phyloP scores from a whole-genome alignment of 2,329 filamentous ascomycete species.

The Nemania abortiva region DNA sequence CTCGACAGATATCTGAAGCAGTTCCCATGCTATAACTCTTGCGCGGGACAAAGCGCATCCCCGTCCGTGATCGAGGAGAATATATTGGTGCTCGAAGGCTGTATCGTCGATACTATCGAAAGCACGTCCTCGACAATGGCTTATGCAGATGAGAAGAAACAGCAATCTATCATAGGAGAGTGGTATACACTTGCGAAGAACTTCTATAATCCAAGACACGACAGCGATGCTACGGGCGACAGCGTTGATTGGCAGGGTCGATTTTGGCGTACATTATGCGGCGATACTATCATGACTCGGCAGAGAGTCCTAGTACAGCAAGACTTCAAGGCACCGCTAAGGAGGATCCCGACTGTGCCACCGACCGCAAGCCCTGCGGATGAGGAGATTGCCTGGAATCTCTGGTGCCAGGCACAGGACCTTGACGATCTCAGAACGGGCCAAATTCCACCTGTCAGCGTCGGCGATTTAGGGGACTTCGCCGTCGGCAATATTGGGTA shows the following conservation, averaged over 20 bases:
- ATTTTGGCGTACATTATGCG: constrained; percentile 31
- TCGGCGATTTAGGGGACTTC: background rate
- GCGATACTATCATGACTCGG: constrained; percentile 27
- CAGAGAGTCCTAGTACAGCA: constrained; percentile 8
- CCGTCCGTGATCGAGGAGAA: constrained; percentile 19
- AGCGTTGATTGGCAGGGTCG: constrained; percentile 9
- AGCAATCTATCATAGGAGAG: constrained; percentile 6
- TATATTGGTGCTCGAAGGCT: constrained; percentile 26
- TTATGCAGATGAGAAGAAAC: background rate
- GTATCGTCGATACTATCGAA: constrained; percentile 15
- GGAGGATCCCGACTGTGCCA: constrained; percentile 7
- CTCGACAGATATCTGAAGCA: constrained; percentile 28
- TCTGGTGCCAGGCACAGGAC: constrained; percentile 22
- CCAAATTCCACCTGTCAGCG: background rate
- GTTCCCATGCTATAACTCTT: constrained; percentile 23
- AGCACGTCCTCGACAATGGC: constrained; percentile 13
- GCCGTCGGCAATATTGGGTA: constrained; percentile 21
- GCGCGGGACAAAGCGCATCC: background rate
- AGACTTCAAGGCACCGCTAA: constrained; percentile 20
- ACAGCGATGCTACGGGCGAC: background rate
- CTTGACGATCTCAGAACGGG: constrained; percentile 9
- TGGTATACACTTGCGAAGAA: constrained; percentile 26
- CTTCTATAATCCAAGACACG: background rate
- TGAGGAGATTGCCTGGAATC: constrained; percentile 20
- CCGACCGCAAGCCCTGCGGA: background rate